phyloP scores from a whole-genome alignment of 352 stramenopile genomes.

The Blastocystis sp. region DNA sequence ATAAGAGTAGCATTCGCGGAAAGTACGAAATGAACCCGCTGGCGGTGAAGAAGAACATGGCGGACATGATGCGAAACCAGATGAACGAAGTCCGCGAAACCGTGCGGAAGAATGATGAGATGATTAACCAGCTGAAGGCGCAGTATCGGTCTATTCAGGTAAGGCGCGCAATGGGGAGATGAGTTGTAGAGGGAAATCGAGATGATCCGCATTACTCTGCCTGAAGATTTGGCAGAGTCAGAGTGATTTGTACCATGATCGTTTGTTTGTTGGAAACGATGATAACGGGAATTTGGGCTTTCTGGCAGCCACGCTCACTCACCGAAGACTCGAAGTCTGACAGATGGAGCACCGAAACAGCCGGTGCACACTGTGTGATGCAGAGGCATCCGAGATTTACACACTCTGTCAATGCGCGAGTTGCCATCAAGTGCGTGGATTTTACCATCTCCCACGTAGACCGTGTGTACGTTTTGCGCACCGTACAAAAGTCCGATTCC shows the following conservation, averaged over 20 bases:
- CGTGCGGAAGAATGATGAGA: not conserved
- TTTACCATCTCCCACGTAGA: not conserved
- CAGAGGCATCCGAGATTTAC: not conserved
- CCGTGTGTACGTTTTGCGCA: slow-evolving; percentile 2
- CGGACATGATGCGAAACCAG: not conserved
- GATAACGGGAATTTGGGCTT: not conserved
- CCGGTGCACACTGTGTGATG: not conserved
- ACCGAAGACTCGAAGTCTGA: not conserved
- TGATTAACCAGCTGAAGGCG: not conserved
- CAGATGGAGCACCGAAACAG: not conserved
- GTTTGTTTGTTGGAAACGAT: not conserved
- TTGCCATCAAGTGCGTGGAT: not conserved
- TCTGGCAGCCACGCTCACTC: not conserved
- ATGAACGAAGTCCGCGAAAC: not conserved
- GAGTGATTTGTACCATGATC: not conserved
- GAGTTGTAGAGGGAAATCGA: slow-evolving; percentile 20
- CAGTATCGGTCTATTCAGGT: not conserved
- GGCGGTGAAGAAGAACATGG: not conserved
- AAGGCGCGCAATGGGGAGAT: not conserved
- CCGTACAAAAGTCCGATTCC: slow-evolving; percentile 26
- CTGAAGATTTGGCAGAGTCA: not conserved
- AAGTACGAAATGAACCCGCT: too few species aligned
- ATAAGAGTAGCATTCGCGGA: not conserved
- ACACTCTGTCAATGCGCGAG: not conserved
- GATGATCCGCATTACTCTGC: not conserved